These are phyloP conservation scores for Chaetomium olivaceum DNA, from an alignment of 2,329 filamentous ascomycete genomes.

Conservation along the genomic window DNA sequence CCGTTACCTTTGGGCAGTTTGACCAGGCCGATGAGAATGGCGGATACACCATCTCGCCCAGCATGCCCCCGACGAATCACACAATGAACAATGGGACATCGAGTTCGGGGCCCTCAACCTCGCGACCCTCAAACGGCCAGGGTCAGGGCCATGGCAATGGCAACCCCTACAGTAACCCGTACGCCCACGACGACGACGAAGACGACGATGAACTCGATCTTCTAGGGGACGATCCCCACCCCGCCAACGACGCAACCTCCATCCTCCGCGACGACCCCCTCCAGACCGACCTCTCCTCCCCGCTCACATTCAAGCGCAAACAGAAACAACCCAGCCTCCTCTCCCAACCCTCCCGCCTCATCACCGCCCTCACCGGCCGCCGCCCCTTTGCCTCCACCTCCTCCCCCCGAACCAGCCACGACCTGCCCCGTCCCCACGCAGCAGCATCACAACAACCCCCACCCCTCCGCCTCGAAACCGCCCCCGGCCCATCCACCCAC, in stretches of 20 bases:
- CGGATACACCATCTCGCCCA: conserved; percentile 13
- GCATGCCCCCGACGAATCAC: conserved; percentile 23
- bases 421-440: not conserved
- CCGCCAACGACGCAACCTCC: conserved; percentile 34
- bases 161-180: not conserved
- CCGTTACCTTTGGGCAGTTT: not conserved
- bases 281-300: conserved; percentile 49
- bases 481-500: conserved; percentile 2
- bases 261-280: conserved; percentile 60
- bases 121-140: conserved; percentile 9
- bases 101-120: conserved; percentile 14
- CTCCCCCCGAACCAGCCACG: conserved; percentile 15
- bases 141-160: not conserved
- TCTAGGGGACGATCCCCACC: conserved; percentile 45
- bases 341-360: conserved; percentile 49
- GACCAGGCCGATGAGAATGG: conserved; percentile 14
- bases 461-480: conserved; percentile 10
- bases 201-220: conserved; percentile 45
- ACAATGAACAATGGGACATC: conserved; percentile 29
- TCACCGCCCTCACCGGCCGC: conserved; percentile 50
- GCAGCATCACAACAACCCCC: not conserved
- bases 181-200: not conserved
- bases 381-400: conserved; percentile 32
- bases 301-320: conserved; percentile 72
- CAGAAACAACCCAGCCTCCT: conserved; percentile 53